Evolutionary conservation across 2,329 filamentous ascomycete genomes (phyloP), one percentile per base, ranked within the genome.

Genomic region (Cryphonectria japonica): DNA sequence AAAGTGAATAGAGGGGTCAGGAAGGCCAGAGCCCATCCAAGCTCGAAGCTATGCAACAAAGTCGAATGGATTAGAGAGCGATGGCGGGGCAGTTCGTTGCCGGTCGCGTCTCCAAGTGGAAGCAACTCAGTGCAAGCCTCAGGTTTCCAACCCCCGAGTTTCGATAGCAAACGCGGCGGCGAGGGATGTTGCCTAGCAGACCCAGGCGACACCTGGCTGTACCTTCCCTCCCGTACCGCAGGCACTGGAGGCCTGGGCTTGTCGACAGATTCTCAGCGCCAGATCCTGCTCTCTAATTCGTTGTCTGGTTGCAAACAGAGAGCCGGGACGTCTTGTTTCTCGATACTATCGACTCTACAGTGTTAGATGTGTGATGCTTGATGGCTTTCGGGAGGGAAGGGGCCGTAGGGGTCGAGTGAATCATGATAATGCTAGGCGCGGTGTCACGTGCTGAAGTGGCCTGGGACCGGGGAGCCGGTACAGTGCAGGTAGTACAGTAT

Each of bases 351-450:
- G 54, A 32, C 26, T 19, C 54, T 59, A 29, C 29, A 59, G 54
- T 32, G 14, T 64, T 14, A 13, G n/a, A 46, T 5, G 39, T 9
- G 37, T 41, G 61, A 39, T 22, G 60, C 34, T n/a, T 39, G 34
- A n/a, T 26, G 34, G 60, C 22, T 41, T 39, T 16, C 7, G 37
- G n/a, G 22, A 26, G 26, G 57, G 13, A 34, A 60, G 26, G 4
- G 57, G 57, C 1, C 22, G 22, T 50, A n/a, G n/a, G 22, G 22
- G 46, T 50, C 19, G 54, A 34, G 54, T 39, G 22, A 34, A 61
- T 37, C 26, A 39, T 39, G 61, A 64, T 46, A 29, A 34, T 65
- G 41, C 63, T 29, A 32, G 63, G 43, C 63, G 63, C 63, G 63
- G 63, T 65, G 63, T 65, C 63, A 65, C 63, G 63, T 65, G 63